Conservation (phyloP, 345 rosid species). For the Gossypium anomalum region DNA sequence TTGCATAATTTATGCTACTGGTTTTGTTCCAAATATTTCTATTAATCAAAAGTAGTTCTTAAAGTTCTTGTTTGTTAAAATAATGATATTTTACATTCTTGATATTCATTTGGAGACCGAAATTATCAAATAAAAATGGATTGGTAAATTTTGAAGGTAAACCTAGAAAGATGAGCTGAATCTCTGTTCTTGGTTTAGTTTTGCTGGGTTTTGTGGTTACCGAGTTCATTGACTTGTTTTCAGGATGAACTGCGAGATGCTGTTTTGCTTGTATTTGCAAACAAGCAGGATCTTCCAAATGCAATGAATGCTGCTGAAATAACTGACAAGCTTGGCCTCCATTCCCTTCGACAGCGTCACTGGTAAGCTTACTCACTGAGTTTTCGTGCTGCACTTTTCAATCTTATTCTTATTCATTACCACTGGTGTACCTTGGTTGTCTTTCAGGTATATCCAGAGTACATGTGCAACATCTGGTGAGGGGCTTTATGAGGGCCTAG, state of each 20-base stretch:
- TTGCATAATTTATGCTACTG: not conserved
- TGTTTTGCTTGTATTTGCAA: slow-evolving; percentile 82
- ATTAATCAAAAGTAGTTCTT: not conserved
- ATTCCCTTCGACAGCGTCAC: slow-evolving; percentile 63
- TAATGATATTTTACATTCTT: not conserved
- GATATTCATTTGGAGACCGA: not conserved
- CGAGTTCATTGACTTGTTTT: slow-evolving; percentile 11
- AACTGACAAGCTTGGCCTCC: slow-evolving; percentile 73
- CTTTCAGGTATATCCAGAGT: slow-evolving; percentile 86
- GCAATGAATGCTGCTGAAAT: slow-evolving; percentile 95
- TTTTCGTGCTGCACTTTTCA: not conserved
- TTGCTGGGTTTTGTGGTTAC: not conserved
- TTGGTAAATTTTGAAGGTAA: not conserved
- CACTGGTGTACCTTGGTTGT: not conserved
- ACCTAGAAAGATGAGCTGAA: not conserved
- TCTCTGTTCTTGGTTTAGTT: not conserved
- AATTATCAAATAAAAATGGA: not conserved
- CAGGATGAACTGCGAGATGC: slow-evolving; percentile 93
- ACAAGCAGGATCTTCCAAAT: slow-evolving; percentile 92
- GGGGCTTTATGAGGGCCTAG: slow-evolving; percentile 85
- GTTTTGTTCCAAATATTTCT: not conserved
- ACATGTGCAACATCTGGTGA: slow-evolving; percentile 90
- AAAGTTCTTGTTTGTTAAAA: not conserved
- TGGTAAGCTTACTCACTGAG: slow-evolving; percentile 34
- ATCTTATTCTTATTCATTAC: not conserved